A percentile compares a stretch with the other conserved stretches of the same genome.
phyloP scores from a whole-genome alignment of 106 monocot genomes.

The Phalaenopsis equestris region DNA sequence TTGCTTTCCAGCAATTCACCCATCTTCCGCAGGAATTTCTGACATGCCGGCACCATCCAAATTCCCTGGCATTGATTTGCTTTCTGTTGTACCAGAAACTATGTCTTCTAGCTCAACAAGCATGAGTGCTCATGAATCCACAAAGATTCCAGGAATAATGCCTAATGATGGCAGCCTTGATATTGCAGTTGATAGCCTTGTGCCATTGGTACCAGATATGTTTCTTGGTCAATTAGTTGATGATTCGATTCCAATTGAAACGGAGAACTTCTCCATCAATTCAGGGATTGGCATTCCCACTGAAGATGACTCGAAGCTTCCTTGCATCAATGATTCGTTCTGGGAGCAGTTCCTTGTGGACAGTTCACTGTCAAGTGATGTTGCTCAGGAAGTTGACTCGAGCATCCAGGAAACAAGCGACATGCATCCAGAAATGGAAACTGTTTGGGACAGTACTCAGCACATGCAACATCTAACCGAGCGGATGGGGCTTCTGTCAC shows the following conservation, averaged over 20 bases:
- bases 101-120: slow-evolving; percentile 1
- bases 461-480: slow-evolving; percentile 59
- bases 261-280: slow-evolving; percentile 26
- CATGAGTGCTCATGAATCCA: background rate
- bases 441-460: slow-evolving; percentile 22
- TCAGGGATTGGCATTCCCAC: slow-evolving; percentile 25
- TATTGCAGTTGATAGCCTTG: background rate
- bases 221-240: background rate
- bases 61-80: slow-evolving; percentile 2
- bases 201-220: too few relatives aligned
- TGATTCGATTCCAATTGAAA: slow-evolving; percentile 12
- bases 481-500: slow-evolving; percentile 69
- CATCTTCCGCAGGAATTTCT: slow-evolving; percentile 8
- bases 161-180: background rate
- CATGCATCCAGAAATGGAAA: slow-evolving; percentile 12
- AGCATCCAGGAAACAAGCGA: slow-evolving; percentile 21
- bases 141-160: background rate
- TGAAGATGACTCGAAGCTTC: slow-evolving; percentile 31
- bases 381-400: slow-evolving; percentile 37
- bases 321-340: slow-evolving; percentile 64
- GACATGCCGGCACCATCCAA: background rate
- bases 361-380: slow-evolving; percentile 32
- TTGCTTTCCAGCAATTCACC: background rate
- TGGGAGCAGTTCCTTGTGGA: slow-evolving; percentile 73
- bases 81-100: background rate